Base-by-base conservation (phyloP, 73 alveolate species). In the Symbiodinium natans region DNA sequence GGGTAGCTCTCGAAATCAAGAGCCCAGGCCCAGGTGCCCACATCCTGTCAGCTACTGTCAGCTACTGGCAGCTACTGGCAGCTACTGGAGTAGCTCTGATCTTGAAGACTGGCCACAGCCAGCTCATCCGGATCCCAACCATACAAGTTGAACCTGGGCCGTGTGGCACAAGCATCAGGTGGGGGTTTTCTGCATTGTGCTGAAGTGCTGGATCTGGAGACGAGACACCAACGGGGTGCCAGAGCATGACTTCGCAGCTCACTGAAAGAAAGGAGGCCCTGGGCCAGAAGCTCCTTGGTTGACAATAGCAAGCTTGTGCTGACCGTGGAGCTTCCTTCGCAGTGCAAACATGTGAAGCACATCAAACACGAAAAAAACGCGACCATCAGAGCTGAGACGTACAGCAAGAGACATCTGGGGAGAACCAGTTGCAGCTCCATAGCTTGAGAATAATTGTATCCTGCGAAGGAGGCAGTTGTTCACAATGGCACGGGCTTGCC, bases 371-470 rank as follows among this genome's bases (percentile, higher is more conserved):
- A n/a, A 68, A 4, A n/a, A 29, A 68, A 68, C 33, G 38, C 38
- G 5, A 29, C 15, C 40, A n/a, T n/a, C n/a, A n/a, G n/a, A n/a
- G n/a, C n/a, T 15, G 41, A 73, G 23, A 21, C 13, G 41, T 19
- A 77, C 19, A 8, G n/a, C 73, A 29, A 31, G 84, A 48, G 21
- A n/a, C 95, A 25, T 88, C 95, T 29, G 95, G 95, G 27, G 95
- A 88, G 73, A 88, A 88, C 86, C 84, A 88, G 40, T 88, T 88
- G 95, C 95, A 39, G 71, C 86, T 88, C 95, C 95, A 88, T 6
- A 88, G 86, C 86, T 88, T 88, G 74, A 88, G 74, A 36, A 88
- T 56, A 73, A 88, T 63, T 31, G 95, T 88, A 74, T 88, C 95
- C 95, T 88, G 9, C 19, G n/a, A 29, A 31, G 36, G 10, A 11